phyloP scores from a whole-genome alignment of 2,329 filamentous ascomycete genomes.

The Phialophora verrucosa region DNA sequence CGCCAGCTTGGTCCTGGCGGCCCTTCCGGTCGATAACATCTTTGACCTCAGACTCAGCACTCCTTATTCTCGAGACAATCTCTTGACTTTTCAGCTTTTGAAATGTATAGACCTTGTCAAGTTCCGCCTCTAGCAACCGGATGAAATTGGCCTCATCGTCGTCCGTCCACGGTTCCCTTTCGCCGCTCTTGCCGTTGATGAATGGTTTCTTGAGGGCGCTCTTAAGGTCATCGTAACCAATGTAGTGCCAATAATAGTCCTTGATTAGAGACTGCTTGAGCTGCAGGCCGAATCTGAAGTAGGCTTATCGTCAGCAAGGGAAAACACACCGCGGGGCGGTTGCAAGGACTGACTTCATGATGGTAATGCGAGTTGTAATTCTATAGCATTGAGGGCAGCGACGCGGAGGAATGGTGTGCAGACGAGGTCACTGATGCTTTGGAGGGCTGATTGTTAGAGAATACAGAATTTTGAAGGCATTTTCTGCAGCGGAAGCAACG shows the following conservation, averaged over 20 bases:
- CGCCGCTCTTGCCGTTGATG: conserved; percentile 57
- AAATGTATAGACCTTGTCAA: conserved; percentile 97
- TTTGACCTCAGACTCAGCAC: conserved; percentile 85
- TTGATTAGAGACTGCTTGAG: conserved; percentile 93
- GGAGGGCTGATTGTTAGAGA: neutral
- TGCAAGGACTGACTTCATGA: conserved; percentile 23
- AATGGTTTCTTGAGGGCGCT: conserved; percentile 77
- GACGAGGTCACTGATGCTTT: neutral
- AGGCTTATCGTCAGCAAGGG: conserved; percentile 5
- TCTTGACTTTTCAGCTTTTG: conserved; percentile 97
- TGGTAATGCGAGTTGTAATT: neutral
- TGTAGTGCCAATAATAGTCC: conserved; percentile 98
- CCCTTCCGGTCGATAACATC: conserved; percentile 81
- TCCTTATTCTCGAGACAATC: conserved; percentile 86
- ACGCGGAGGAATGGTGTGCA: neutral
- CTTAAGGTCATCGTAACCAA: conserved; percentile 95
- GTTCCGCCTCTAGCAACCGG: conserved; percentile 81
- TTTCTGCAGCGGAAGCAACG: conserved; percentile 7
- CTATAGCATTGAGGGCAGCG: conserved; percentile 3
- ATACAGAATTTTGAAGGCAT: neutral
- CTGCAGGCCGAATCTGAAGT: conserved; percentile 84
- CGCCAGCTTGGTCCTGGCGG: conserved; percentile 48
- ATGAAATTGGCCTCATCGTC: conserved; percentile 92
- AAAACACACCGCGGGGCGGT: neutral
- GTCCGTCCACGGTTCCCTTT: conserved; percentile 77